phyloP scores from a whole-genome alignment of 352 stramenopile genomes.

The Globisporangium acanthophoron region DNA sequence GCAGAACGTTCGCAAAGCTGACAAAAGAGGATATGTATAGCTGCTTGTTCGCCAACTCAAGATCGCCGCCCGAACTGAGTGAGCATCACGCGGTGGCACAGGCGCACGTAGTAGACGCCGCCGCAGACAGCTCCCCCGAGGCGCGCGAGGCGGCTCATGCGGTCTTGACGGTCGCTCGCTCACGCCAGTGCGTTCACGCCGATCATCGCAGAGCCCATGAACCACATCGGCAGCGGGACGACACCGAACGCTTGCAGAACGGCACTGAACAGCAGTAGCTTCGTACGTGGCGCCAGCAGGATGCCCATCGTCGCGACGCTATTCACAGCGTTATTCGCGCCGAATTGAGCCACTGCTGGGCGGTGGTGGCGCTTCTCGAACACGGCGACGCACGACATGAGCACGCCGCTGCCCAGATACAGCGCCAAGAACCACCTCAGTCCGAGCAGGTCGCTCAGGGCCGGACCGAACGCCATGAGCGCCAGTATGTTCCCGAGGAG shows the following conservation, averaged over 20 bases:
- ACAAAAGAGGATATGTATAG: neutral
- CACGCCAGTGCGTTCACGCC: slow-evolving; percentile 67
- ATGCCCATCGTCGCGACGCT: slow-evolving; percentile 71
- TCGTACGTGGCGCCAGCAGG: slow-evolving; percentile 62
- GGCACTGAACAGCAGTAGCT: slow-evolving; percentile 70
- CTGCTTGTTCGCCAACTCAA: neutral
- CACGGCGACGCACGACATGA: slow-evolving; percentile 57
- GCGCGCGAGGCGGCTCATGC: slow-evolving; percentile 73
- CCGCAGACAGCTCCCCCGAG: slow-evolving; percentile 60
- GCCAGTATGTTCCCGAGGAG: slow-evolving; percentile 70
- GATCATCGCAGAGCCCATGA: slow-evolving; percentile 69
- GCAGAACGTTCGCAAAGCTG: neutral
- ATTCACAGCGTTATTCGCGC: slow-evolving; percentile 75
- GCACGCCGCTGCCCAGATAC: slow-evolving; percentile 64
- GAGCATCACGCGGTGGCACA: slow-evolving; percentile 12
- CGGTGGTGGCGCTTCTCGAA: slow-evolving; percentile 48
- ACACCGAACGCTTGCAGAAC: slow-evolving; percentile 8
- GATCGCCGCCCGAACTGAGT: neutral
- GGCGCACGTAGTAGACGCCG: slow-evolving; percentile 53
- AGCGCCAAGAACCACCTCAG: slow-evolving; percentile 62
- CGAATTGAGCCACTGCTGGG: slow-evolving; percentile 47
- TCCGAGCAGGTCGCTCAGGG: slow-evolving; percentile 66
- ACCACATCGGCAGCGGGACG: slow-evolving; percentile 58
- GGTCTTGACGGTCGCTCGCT: slow-evolving; percentile 35
- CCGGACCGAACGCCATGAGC: slow-evolving; percentile 68